Evolutionary conservation across 129 eudicot species (phyloP), one percentile per base, ranked within the genome.

Genomic region (Scalesia atractyloides): DNA sequence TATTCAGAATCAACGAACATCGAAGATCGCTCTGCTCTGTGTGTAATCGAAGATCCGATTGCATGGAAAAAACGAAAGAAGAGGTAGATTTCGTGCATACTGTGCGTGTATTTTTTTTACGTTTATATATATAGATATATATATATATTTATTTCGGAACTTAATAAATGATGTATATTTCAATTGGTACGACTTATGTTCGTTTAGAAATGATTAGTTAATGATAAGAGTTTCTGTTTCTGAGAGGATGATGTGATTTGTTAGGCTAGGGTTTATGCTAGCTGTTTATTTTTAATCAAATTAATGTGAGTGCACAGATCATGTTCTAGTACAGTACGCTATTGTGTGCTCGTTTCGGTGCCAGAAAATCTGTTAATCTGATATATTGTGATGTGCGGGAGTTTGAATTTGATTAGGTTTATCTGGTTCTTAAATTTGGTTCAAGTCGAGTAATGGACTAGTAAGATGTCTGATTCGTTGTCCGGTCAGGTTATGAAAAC

Each of bases 61-160:
- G 51, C 61, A 78, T 78, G 82, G 82, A 78, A 5, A 71, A 64
- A 72, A 4, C 2, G 9, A 78, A 78, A 73, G 82, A 78, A 2
- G 77, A 78, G 82, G 82, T 78, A 71, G 14, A 56, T 20, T n/a
- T 34, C 18, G 30, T 34, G 14, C 39, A 59, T 59, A 15, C 15
- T 76, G 5, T 60, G 2, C 22, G 54, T 52, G n/a, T n/a, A n/a
- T n/a, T n/a, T n/a, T 20, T 59, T 15, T 14, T 9, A 30, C 4
- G 34, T 30, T 30, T 30, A 2, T 30, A n/a, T n/a, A n/a, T n/a
- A n/a, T n/a, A n/a, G n/a, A n/a, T 30, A 0, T 30, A 30, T 18
- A 5, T 50, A 24, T 1, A n/a, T 39, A 46, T 68, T 68, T 10
- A 15, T 18, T 76, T 24, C 63, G 69, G 51, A 66, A 14, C 19